Conservation (phyloP, 345 rosid genomes). For the Aegle marmelos region DNA sequence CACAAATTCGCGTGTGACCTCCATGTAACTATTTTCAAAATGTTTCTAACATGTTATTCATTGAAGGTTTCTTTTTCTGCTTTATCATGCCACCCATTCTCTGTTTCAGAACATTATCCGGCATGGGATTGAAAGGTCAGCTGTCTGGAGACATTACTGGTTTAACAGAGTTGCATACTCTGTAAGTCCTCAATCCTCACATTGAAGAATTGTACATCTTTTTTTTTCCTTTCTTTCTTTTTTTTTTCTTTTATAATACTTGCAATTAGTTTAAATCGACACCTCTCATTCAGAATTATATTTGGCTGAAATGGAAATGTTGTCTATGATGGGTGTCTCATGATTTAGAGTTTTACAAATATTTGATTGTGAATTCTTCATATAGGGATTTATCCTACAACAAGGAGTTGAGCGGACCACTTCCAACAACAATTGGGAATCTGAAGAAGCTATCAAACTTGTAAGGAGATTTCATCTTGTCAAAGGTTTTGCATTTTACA, state of each 20-base stretch:
- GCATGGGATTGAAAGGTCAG: conserved; percentile 50
- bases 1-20: conserved; percentile 29
- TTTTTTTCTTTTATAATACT: too few relatives aligned
- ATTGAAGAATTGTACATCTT: too few relatives aligned
- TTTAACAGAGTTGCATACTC: conserved; percentile 49
- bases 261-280: too few relatives aligned
- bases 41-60: neutral
- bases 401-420: conserved; percentile 52
- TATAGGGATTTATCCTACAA: conserved; percentile 86
- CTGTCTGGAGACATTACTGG: conserved; percentile 52
- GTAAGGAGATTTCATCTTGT: conserved; percentile 40
- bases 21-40: conserved; percentile 31
- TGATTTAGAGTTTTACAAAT: neutral
- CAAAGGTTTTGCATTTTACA: neutral
- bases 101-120: conserved; percentile 57
- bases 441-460: conserved; percentile 55
- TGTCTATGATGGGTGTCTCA: too few relatives aligned
- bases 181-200: neutral
- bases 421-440: conserved; percentile 57
- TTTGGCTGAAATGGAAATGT: too few relatives aligned
- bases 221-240: too few relatives aligned
- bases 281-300: too few relatives aligned
- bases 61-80: neutral
- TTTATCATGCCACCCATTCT: neutral
- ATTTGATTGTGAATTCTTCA: conserved; percentile 13